Base-by-base conservation (phyloP, 106 monocot species). In the Dioscorea zingiberensis region DNA sequence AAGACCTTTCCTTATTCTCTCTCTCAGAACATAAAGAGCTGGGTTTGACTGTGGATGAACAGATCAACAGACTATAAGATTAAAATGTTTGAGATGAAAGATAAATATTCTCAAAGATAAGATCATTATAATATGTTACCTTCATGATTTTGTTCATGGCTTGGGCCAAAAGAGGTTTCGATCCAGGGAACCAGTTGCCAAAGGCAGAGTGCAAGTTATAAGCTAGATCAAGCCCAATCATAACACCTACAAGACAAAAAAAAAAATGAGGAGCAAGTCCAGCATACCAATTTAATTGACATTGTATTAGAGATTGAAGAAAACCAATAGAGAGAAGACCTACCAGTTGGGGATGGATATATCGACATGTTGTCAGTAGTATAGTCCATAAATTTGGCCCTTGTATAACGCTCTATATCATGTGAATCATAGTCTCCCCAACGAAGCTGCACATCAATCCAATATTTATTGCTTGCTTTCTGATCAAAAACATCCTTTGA, bases 131-230 rank as follows among this genome's bases (percentile, higher is more conserved):
- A 51, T 10, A 38, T 6, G 48, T 53, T 89, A 98, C 97, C 86
- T 99, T 99, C 98, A 99, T 99, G 57, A 99, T 99, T 64, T 99
- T 99, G 77, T 93, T 99, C 89, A 99, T 99, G 38, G 98, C 98
- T 73, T 99, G 98, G 76, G 89, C 93, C 58, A 99, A 48, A 56
- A 99, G 65, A 30, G 98, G 98, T 48, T 99, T 99, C 64, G 93
- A 99, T 13, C 98, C 98, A 69, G 98, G 98, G 57, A 99, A 99
- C 98, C 98, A 99, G 63, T 99, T 99, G 53, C 98, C 98, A 85
- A 99, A 99, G 47, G 98, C 89, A 74, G 98, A 99, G 56, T 99
- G 98, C 80, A 99, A 74, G 70, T 99, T 99, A 69, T 99, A 99
- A 17, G 98, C 98, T 49, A 99, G 73, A 73, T 99, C 98, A 58